Conservation (phyloP, 23 red algal species). For the Gracilaria domingensis region DNA sequence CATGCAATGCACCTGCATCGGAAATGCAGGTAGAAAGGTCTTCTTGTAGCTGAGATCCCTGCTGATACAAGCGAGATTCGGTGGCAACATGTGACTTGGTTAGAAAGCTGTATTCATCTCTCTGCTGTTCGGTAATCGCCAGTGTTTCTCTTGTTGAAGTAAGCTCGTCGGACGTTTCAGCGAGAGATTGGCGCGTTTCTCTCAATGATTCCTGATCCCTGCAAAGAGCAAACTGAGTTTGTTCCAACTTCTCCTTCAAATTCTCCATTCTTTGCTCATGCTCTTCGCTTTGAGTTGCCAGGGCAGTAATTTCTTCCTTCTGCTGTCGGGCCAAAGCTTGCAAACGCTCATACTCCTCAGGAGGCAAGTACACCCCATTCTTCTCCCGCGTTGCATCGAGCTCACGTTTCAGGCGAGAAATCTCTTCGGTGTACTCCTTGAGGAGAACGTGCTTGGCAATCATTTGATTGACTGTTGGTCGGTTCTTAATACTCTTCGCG, state of each 20-base stretch:
- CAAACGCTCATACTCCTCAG: constrained; percentile 86
- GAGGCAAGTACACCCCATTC: constrained; percentile 94
- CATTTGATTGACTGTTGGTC: constrained; percentile 97
- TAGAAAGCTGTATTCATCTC: constrained; percentile 60
- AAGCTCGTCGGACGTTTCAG: constrained; percentile 27
- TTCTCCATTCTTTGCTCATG: constrained; percentile 37
- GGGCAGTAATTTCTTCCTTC: constrained; percentile 26
- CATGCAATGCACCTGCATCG: constrained; percentile 60
- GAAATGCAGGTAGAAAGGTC: constrained; percentile 29
- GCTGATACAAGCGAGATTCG: constrained; percentile 55
- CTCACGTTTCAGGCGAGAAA: constrained; percentile 79
- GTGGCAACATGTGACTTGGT: constrained; percentile 60
- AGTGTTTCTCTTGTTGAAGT: constrained; percentile 36
- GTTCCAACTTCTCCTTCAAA: constrained; percentile 60
- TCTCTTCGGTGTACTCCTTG: constrained; percentile 89
- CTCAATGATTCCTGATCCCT: constrained; percentile 29
- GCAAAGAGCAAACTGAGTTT: constrained; percentile 42
- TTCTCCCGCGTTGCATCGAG: constrained; percentile 88
- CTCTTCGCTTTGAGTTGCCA: constrained; percentile 44
- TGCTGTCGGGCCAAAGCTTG: constrained; percentile 29
- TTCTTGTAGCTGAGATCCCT: constrained; percentile 57
- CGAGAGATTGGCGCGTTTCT: constrained; percentile 11
- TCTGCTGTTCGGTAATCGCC: constrained; percentile 35
- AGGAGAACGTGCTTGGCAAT: constrained; percentile 87
- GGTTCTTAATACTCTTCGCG: constrained; percentile 99